These are phyloP conservation scores for Vachellia pachyceras DNA, from an alignment of 306 rosid species.

Conservation along the genomic window DNA sequence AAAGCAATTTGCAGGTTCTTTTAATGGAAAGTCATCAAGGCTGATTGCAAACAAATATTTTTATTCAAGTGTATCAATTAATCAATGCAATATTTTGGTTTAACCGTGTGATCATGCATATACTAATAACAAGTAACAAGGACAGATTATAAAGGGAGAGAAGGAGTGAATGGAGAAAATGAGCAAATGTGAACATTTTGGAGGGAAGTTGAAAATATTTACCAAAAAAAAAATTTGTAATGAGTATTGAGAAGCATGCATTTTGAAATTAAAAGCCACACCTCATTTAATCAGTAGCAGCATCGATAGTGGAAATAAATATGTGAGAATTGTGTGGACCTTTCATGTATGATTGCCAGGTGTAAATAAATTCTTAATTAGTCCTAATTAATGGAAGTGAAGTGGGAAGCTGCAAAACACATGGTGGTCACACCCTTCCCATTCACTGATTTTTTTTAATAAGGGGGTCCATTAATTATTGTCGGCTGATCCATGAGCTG, in stretches of 20 bases:
- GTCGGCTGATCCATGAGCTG: no score
- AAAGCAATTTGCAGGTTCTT: no score
- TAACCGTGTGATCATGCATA: no score
- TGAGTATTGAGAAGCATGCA: slow-evolving; percentile 37
- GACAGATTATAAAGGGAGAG: not conserved
- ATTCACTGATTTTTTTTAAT: no score
- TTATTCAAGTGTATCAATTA: no score
- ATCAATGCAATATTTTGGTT: not conserved
- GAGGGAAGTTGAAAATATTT: not conserved
- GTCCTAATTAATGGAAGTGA: not conserved
- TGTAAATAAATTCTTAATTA: not conserved
- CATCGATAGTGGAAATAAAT: not conserved
- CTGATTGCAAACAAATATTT: no score
- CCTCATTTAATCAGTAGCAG: not conserved
- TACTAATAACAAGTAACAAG: not conserved
- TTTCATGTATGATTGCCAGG: not conserved
- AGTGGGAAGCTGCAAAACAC: not conserved
- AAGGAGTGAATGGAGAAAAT: not conserved
- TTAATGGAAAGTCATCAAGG: no score
- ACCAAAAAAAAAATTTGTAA: slow-evolving; percentile 22
- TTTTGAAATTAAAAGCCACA: slow-evolving; percentile 38
- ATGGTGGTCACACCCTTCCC: not conserved
- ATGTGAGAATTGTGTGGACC: slow-evolving; percentile 10
- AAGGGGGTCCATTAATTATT: no score
- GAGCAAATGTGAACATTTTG: not conserved